These are phyloP conservation scores for Tilletia walkeri DNA, from an alignment of 1,284 basidiomycete species.

Conservation along the genomic window DNA sequence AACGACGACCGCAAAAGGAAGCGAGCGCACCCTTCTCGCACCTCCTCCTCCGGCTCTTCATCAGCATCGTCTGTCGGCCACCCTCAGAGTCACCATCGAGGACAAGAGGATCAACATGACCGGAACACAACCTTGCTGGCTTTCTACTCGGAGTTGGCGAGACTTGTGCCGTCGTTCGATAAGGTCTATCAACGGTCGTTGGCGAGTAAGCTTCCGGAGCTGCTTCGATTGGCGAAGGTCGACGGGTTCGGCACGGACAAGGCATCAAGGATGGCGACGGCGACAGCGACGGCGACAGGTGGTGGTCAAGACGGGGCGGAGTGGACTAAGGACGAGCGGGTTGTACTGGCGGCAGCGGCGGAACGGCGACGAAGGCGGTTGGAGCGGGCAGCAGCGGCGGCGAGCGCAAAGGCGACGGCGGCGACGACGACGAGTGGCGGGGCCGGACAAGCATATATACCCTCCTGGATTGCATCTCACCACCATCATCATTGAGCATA, in stretches of 20 bases:
- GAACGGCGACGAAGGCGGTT: not conserved
- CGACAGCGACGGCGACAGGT: not conserved
- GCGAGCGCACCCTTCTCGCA: not conserved
- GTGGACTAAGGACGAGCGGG: not conserved
- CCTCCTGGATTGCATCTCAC: too few species aligned
- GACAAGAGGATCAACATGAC: not conserved
- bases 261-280: not conserved
- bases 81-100: not conserved
- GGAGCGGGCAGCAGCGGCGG: not conserved
- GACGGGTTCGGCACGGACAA: too few species aligned
- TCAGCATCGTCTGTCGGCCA: not conserved
- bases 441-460: too few species aligned
- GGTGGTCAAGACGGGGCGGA: not conserved
- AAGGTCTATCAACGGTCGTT: not conserved
- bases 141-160: not conserved
- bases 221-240: not conserved
- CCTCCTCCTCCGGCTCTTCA: not conserved
- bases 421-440: too few species aligned
- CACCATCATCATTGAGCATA: too few species aligned
- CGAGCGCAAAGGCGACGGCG: too few species aligned
- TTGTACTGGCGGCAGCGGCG: not conserved
- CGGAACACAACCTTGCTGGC: not conserved
- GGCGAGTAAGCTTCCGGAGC: not conserved
- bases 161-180: not conserved
- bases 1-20: not conserved